phyloP scores from a whole-genome alignment of 2,329 filamentous ascomycete species.

The Trichoderma polysporum region DNA sequence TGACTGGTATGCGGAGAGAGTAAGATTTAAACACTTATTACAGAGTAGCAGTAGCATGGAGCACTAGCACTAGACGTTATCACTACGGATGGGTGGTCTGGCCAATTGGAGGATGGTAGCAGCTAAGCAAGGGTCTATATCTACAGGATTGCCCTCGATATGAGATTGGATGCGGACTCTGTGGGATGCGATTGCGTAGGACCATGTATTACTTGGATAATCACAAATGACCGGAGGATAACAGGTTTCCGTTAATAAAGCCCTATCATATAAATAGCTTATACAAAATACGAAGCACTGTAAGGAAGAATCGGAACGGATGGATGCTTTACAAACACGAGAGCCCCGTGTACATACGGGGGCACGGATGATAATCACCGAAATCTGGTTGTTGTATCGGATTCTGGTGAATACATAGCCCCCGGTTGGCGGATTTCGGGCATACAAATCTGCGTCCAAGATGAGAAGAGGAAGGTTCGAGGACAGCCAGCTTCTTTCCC shows the following conservation, averaged over 20 bases:
- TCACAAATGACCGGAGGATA: not conserved
- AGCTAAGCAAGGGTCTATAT: not conserved
- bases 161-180: conserved; percentile 10
- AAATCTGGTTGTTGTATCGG: conserved; percentile 7
- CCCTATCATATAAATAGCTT: not conserved
- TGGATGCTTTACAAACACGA: not conserved
- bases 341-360: not conserved
- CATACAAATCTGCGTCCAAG: not conserved
- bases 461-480: not conserved
- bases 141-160: not conserved
- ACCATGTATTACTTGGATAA: not conserved
- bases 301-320: not conserved
- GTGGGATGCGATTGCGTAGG: not conserved
- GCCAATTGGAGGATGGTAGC: not conserved
- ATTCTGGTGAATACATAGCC: conserved; percentile 9
- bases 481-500: not conserved
- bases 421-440: not conserved
- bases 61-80: not conserved
- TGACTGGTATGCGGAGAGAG: not conserved
- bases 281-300: not conserved
- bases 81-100: not conserved
- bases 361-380: not conserved
- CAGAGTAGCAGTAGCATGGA: not conserved
- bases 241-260: not conserved
- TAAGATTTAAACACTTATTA: not conserved